Conservation (phyloP, 306 rosid genomes). For the Citrullus mucosospermus region DNA sequence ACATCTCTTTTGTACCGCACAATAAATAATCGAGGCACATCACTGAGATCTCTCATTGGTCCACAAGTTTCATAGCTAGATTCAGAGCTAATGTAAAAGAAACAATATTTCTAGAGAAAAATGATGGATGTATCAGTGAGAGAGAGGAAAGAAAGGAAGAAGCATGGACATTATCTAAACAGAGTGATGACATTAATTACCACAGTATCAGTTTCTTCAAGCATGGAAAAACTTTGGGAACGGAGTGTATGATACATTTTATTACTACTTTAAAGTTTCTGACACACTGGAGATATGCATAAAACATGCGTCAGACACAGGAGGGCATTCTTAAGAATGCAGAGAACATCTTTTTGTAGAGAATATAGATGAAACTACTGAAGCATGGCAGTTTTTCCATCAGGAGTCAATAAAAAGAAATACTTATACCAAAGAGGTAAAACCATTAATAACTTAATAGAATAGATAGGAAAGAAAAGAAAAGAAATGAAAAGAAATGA, state of each 20-base stretch:
- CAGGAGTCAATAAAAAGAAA: neutral
- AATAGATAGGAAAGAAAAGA: neutral
- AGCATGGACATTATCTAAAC: neutral
- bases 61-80: slow-evolving; percentile 75
- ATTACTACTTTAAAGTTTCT: neutral
- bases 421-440: neutral
- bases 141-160: neutral
- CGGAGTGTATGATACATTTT: neutral
- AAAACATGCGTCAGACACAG: neutral
- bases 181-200: neutral
- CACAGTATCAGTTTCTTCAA: neutral
- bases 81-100: slow-evolving; percentile 61
- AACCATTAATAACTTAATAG: neutral
- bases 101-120: slow-evolving; percentile 53
- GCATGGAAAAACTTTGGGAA: neutral
- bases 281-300: neutral
- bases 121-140: neutral
- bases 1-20: slow-evolving; percentile 67
- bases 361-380: neutral
- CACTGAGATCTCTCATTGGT: slow-evolving; percentile 40
- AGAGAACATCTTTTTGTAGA: neutral
- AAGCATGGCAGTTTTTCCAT: neutral
- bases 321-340: neutral
- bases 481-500: neutral
- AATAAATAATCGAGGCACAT: slow-evolving; percentile 55